Base-by-base conservation (phyloP, 176 grass and related monocot genomes). In the Oryza officinalis region DNA sequence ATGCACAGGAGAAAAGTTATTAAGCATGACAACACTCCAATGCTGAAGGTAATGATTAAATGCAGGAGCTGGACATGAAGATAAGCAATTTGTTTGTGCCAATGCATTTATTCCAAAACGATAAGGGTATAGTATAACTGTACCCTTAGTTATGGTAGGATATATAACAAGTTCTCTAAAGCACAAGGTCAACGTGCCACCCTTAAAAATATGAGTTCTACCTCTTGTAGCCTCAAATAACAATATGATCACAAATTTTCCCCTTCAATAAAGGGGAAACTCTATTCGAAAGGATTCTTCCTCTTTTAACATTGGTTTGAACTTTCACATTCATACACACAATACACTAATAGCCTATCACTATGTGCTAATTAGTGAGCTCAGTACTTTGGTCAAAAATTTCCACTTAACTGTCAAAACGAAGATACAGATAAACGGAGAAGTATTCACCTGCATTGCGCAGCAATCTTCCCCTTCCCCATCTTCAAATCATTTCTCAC, bases 401-500 rank as follows among this genome's bases (percentile, higher is more conserved):
- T 28, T 74, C 38, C 3, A 78, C 38, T 37, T 3, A 18, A 31
- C 27, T 30, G 27, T 22, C 63, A 0, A 71, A 1, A 27, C 8
- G 32, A 26, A 2, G 8, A 22, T 12, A 46, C 8, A 52, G 61
- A 63, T 72, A 43, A 84, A 78, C 8, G 15, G 47, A 2, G 50
- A 87, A 0, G 10, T 22, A 8, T 23, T 80, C 54, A 98, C 96
- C 96, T 98, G 93, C 96, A 99, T 78, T 99, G 96, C 10, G 96
- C 96, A 0, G 89, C 96, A 49, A 99, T 99, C 79, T 99, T 99
- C 23, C 96, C 96, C 88, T 99, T 99, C 4, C 96, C 96, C 96
- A 99, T 99, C 83, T 96, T 99, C 44, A 99, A 86, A 75, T 99
- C 96, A 83, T 99, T 99, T 35, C 96, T 96, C 38, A 96, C 96